Base-by-base conservation (phyloP, 2,329 filamentous ascomycete genomes). In the Neophaeococcomyces mojaviensis region DNA sequence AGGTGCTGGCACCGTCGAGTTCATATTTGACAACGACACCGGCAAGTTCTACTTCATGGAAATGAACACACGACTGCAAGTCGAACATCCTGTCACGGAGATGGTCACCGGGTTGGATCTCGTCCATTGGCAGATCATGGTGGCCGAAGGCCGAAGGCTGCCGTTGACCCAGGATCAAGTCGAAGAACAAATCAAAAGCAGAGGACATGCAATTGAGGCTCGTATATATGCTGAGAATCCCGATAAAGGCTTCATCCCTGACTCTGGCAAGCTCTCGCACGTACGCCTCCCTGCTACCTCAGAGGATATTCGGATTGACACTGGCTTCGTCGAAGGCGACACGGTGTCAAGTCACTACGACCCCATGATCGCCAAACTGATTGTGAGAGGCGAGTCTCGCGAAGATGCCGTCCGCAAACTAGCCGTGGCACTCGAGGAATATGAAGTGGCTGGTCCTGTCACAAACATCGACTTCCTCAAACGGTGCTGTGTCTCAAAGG, bases 401-500 rank as follows among this genome's bases (percentile, higher is more conserved):
- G 78, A 84, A 61, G 83, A 85, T 20, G 87, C 89, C 3, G 83
- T 98, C 40, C 81, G 86, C 48, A 94, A 87, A 64, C 74, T 98
- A 49, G 79, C 81, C 31, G 72, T 82, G 3, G 89, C 92, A 1
- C 71, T 98, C 9, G 83, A 87, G 54, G 77, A 87, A 39, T 98
- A 97, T 61, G 88, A 98, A 66, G 82, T 98, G 9, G 92, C 90
- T 2, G 92, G 92, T 0, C 78, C 94, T 6, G 84, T 86, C 61
- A 98, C 92, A 5, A 98, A 98, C 62, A 89, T 98, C 51, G 92
- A 97, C 64, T 98, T 98, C 61, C 69, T 98, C 49, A 97, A 97
- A 70, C 78, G 82, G 7, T 76, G 96, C 46, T 95, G 88, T 63
- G 77, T 80, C 37, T 88, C 85, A 49, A 76, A 79, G 0, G 86